Base-by-base conservation (phyloP, 495 filamentous ascomycete species). In the Xylaria palmicola region DNA sequence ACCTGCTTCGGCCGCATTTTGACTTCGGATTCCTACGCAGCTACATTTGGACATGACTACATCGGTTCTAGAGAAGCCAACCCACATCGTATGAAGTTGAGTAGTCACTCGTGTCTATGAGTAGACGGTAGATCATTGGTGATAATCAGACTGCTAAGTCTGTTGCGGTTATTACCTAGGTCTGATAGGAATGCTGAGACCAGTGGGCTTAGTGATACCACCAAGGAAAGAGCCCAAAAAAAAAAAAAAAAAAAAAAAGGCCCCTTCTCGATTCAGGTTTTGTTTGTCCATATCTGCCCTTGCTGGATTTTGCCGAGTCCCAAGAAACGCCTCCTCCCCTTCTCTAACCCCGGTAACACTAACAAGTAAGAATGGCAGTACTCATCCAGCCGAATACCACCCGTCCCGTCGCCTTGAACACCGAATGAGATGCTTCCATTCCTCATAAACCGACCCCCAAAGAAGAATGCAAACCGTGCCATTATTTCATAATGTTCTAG, bases 71-170 rank as follows among this genome's bases (percentile, higher is more conserved):
- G n/a, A n/a, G n/a, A n/a, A n/a, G n/a, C n/a, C n/a, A n/a, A n/a
- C 6, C 32, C 13, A 36, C 13, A 13, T 36, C 32, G 32, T 36
- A 36, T 36, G 6, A 13, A 36, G 9, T 50, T 50, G 22, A 29
- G 13, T 20, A 4, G 32, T 32, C 29, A 51, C 48, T 20, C 17
- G 15, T 7, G 15, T 7, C 29, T 13, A 51, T 17, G 3, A 19
- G 17, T 15, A 36, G 8, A 12, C 34, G 22, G 29, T 5, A 19
- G 17, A 19, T 39, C 22, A 30, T 48, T 65, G 69, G 64, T 52
- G 68, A 66, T 69, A 72, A 72, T 37, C 36, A 56, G 67, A 67
- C 69, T 62, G 39, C 22, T 47, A 55, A 62, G 66, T 56, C 67
- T 67, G 7, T 63, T 56, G 20, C 65, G 67, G 69, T 72, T 24